Conservation (phyloP, 768 basidiomycete genomes). For the Pleurotus pulmonarius region DNA sequence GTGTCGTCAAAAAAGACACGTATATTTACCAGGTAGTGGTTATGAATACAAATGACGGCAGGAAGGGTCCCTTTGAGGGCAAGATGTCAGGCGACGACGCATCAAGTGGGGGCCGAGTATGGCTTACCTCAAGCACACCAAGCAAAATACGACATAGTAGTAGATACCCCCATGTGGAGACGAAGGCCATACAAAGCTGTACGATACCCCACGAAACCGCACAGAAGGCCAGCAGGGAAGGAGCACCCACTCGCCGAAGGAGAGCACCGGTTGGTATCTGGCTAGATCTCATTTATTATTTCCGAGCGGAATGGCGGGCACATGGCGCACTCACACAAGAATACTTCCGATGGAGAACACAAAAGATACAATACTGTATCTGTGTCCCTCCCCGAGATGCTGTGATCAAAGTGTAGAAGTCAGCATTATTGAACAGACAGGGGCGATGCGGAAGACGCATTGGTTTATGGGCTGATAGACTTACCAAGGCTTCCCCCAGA, state of each 20-base stretch:
- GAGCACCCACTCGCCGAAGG: slow-evolving; percentile 39
- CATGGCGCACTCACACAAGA: slow-evolving; percentile 31
- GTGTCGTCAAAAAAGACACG: neutral
- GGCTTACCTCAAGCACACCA: slow-evolving; percentile 38
- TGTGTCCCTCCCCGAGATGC: slow-evolving; percentile 32
- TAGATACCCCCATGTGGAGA: slow-evolving; percentile 36
- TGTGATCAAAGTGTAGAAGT: slow-evolving; percentile 13
- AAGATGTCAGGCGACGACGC: no score
- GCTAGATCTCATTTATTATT: slow-evolving; percentile 17
- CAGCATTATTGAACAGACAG: slow-evolving; percentile 3
- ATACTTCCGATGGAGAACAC: slow-evolving; percentile 48
- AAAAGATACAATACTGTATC: slow-evolving; percentile 43
- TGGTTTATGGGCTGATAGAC: slow-evolving; percentile 6
- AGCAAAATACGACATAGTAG: slow-evolving; percentile 36
- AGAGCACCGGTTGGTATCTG: slow-evolving; percentile 42
- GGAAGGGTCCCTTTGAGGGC: slow-evolving; percentile 40
- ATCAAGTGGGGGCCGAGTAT: neutral
- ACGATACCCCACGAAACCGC: slow-evolving; percentile 41
- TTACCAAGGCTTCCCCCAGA: slow-evolving; percentile 36
- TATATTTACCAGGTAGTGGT: slow-evolving; percentile 42
- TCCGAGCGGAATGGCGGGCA: neutral
- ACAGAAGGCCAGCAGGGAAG: slow-evolving; percentile 36
- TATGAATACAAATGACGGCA: slow-evolving; percentile 45
- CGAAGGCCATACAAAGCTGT: slow-evolving; percentile 45
- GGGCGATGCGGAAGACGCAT: neutral